Evolutionary conservation across 148 eudicot species (phyloP).

Genomic region (Camellia granthamiana): DNA sequence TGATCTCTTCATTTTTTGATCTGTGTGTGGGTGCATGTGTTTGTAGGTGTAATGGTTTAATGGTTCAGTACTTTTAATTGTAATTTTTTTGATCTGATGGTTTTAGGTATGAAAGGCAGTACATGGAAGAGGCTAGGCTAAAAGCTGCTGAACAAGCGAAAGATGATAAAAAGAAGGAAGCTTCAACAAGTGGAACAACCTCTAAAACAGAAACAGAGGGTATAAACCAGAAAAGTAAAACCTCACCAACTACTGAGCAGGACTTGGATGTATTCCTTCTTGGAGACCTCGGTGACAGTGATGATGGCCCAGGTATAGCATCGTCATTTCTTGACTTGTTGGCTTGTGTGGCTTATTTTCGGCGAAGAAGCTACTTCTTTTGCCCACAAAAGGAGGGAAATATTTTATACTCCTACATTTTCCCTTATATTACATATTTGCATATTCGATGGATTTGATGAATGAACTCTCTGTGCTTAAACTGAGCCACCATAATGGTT

Average conservation of each 20-base stretch:
- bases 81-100: slow-evolving; percentile 10
- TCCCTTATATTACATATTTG: background rate
- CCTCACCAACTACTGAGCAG: slow-evolving; percentile 65
- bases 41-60: background rate
- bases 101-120: slow-evolving; percentile 69
- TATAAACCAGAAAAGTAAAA: slow-evolving; percentile 44
- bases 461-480: background rate
- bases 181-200: slow-evolving; percentile 28
- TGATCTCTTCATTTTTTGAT: background rate
- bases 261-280: slow-evolving; percentile 97
- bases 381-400: background rate
- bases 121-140: slow-evolving; percentile 57
- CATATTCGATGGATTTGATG: background rate
- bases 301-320: slow-evolving; percentile 74
- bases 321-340: slow-evolving; percentile 3
- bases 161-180: slow-evolving; percentile 51
- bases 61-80: background rate
- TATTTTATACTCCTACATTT: background rate
- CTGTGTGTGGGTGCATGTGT: background rate
- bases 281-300: slow-evolving; percentile 84
- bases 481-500: background rate
- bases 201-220: slow-evolving; percentile 45
- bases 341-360: background rate
- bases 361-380: background rate
- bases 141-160: slow-evolving; percentile 59